Percentiles rank a stretch among this genome's conserved stretches.
phyloP scores from a whole-genome alignment of 2,329 filamentous ascomycete genomes.

The Claviceps maximensis region DNA sequence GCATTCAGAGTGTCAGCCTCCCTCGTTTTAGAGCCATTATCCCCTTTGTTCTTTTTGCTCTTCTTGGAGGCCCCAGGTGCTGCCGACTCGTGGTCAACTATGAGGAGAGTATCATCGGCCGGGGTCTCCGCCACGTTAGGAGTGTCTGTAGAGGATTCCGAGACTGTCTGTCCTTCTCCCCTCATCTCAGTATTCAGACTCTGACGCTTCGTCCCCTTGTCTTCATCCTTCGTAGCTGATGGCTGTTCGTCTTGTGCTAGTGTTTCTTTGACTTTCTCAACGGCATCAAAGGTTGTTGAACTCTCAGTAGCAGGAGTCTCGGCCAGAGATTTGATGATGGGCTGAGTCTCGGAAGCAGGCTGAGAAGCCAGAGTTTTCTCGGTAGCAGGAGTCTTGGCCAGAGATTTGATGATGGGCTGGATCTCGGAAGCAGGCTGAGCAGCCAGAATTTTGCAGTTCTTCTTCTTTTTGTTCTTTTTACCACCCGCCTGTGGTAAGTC shows the following conservation, averaged over 20 bases:
- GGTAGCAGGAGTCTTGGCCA: not conserved
- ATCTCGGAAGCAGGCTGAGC: not conserved
- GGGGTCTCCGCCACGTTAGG: not conserved
- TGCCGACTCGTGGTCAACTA: conserved; percentile 1
- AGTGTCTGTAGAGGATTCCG: not conserved
- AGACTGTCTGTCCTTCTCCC: not conserved
- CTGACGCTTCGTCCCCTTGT: conserved; percentile 7
- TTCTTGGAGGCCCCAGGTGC: conserved; percentile 5
- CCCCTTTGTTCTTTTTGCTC: conserved; percentile 8
- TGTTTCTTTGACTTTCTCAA: not conserved
- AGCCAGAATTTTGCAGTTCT: conserved; percentile 4
- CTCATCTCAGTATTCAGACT: not conserved
- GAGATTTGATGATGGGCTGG: not conserved
- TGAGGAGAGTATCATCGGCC: not conserved
- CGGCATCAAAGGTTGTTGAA: not conserved
- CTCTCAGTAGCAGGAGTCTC: not conserved
- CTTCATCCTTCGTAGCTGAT: conserved; percentile 5
- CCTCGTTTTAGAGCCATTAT: conserved; percentile 8
- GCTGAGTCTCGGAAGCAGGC: not conserved
- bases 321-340: not conserved
- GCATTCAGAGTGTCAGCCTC: not conserved
- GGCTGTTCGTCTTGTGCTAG: not conserved
- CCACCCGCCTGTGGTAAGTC: conserved; percentile 2
- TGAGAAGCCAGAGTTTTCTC: conserved; percentile 1
- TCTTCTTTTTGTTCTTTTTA: conserved; percentile 10